phyloP scores from a whole-genome alignment of 2,329 filamentous ascomycete species.

The Neonectria hederae region DNA sequence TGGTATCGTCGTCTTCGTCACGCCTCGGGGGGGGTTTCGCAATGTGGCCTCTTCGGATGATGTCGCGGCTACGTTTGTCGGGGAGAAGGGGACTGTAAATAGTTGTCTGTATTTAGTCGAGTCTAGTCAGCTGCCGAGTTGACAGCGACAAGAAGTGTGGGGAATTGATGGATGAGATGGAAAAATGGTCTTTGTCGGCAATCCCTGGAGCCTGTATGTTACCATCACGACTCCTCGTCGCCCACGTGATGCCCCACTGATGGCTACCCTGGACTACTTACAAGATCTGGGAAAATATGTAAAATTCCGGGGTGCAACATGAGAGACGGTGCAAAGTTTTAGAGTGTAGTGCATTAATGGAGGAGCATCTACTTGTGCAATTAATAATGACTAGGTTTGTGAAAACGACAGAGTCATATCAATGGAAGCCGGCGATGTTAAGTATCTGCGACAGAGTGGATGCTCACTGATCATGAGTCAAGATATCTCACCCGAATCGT shows the following conservation, averaged over 20 bases:
- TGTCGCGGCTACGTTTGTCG: not conserved
- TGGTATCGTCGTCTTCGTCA: not conserved
- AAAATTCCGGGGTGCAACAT: not conserved
- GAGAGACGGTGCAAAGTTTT: not conserved
- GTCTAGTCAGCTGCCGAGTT: constrained; percentile 1
- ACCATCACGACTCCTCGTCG: constrained; percentile 9
- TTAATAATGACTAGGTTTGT: too few species aligned
- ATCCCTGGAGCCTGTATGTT: constrained; percentile 18
- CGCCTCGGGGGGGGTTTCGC: constrained; percentile 3
- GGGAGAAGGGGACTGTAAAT: not conserved
- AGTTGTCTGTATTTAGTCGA: not conserved
- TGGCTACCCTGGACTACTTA: constrained; percentile 13
- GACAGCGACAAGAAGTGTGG: constrained; percentile 1
- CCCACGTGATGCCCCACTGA: constrained; percentile 23
- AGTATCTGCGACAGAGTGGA: not conserved
- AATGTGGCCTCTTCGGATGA: constrained; percentile 11
- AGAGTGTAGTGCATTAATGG: not conserved
- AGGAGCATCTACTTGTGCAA: too few species aligned
- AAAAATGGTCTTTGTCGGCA: constrained; percentile 17
- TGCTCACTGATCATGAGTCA: not conserved
- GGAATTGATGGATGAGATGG: constrained; percentile 1
- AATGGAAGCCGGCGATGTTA: not conserved
- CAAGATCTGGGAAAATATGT: not conserved
- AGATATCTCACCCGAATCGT: not conserved
- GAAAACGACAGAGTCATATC: not conserved